These are phyloP conservation scores for Pythium scleroteichum DNA, from an alignment of 352 stramenopile genomes.

Conservation along the genomic window DNA sequence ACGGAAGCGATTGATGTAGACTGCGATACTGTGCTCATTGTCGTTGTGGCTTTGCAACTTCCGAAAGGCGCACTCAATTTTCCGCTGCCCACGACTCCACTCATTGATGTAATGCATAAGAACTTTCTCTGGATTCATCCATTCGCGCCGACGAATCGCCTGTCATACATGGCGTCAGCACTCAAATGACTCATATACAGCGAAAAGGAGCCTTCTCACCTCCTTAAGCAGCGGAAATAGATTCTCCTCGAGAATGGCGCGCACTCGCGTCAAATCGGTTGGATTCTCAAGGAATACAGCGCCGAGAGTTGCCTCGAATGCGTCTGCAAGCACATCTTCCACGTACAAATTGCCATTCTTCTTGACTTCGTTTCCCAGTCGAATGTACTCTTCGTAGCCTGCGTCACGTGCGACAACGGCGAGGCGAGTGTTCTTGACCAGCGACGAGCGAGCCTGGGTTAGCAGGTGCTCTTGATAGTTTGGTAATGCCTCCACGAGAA, in stretches of 20 bases:
- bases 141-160: conserved; percentile 75
- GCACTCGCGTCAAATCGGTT: conserved; percentile 50
- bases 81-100: conserved; percentile 37
- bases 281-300: conserved; percentile 79
- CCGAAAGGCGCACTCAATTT: conserved; percentile 57
- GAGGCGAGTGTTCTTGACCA: conserved; percentile 85
- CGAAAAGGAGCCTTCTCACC: conserved; percentile 22
- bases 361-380: conserved; percentile 63
- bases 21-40: conserved; percentile 56
- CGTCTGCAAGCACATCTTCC: conserved; percentile 76
- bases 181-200: not conserved
- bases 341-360: conserved; percentile 64
- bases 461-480: conserved; percentile 83
- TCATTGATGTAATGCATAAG: conserved; percentile 62
- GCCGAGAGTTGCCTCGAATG: conserved; percentile 78
- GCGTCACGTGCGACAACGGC: conserved; percentile 54
- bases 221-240: conserved; percentile 74
- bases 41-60: conserved; percentile 29
- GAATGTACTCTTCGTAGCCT: conserved; percentile 75
- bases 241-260: conserved; percentile 56
- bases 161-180: conserved; percentile 8
- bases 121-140: conserved; percentile 79
- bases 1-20: conserved; percentile 68
- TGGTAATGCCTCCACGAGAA: conserved; percentile 78
- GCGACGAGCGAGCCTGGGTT: conserved; percentile 72